phyloP scores from a whole-genome alignment of 2,329 filamentous ascomycete species.

The Tetracladium maxilliforme region DNA sequence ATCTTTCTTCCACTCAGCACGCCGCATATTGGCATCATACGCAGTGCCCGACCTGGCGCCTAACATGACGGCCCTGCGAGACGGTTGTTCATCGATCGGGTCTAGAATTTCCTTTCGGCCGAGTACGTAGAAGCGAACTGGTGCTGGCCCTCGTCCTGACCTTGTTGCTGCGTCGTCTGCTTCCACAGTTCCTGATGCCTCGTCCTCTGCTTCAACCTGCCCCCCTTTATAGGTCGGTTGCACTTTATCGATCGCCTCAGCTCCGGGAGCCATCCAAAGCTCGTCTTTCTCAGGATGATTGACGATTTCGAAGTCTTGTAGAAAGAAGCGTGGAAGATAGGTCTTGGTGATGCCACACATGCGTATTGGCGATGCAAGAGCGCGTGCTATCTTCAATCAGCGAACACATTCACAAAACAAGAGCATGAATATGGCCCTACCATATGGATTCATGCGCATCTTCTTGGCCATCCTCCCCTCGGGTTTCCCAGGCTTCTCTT shows the following conservation, averaged over 20 bases:
- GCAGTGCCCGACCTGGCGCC: too few species aligned
- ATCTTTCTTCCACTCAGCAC: too few species aligned
- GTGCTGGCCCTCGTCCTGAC: neutral
- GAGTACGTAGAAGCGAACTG: neutral
- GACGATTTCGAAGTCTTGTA: slow-evolving; percentile 44
- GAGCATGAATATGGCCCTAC: slow-evolving; percentile 26
- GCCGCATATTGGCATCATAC: too few species aligned
- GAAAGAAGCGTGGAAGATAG: slow-evolving; percentile 42
- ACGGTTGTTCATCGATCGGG: neutral
- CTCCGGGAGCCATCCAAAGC: slow-evolving; percentile 47
- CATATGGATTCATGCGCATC: slow-evolving; percentile 48
- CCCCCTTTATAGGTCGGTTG: too few species aligned
- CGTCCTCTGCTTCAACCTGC: slow-evolving; percentile 13
- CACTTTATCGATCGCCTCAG: too few species aligned
- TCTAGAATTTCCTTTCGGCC: neutral
- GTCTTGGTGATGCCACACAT: slow-evolving; percentile 32
- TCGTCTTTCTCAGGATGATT: slow-evolving; percentile 34
- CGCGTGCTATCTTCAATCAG: slow-evolving; percentile 30
- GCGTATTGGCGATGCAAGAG: slow-evolving; percentile 46
- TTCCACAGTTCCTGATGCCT: slow-evolving; percentile 2
- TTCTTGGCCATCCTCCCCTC: slow-evolving; percentile 40
- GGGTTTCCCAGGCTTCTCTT: slow-evolving; percentile 25
- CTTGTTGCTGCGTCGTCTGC: slow-evolving; percentile 1
- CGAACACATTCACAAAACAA: neutral
- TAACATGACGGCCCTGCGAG: too few species aligned